Conservation (phyloP, 129 eudicot genomes). For the Escallonia rubra region DNA sequence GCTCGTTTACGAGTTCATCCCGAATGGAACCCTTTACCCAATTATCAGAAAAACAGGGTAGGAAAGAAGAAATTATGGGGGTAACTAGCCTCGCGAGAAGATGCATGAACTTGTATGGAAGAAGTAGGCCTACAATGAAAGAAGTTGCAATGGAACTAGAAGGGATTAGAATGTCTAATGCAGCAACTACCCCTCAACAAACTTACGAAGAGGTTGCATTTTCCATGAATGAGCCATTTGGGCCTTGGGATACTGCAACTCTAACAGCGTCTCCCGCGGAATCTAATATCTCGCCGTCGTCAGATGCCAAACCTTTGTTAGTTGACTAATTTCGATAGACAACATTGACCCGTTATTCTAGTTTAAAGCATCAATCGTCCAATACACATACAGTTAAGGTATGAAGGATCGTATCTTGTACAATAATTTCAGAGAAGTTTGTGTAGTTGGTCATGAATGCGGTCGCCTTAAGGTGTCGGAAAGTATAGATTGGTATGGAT, state of each 20-base stretch:
- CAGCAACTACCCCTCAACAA: neutral
- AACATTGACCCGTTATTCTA: too few species aligned
- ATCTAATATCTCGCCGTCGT: neutral
- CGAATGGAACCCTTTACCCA: constrained; percentile 33
- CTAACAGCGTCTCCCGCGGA: neutral
- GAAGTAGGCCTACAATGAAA: constrained; percentile 47
- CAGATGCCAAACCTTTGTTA: neutral
- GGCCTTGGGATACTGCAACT: constrained; percentile 3
- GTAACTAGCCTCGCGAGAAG: constrained; percentile 26
- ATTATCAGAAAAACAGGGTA: constrained; percentile 11
- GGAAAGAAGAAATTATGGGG: neutral
- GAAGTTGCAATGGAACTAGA: constrained; percentile 45
- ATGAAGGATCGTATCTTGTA: too few species aligned
- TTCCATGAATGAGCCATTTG: neutral
- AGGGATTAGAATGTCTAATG: constrained; percentile 12
- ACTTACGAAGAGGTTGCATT: neutral
- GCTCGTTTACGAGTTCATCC: constrained; percentile 30
- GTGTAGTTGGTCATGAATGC: too few species aligned
- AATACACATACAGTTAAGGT: too few species aligned
- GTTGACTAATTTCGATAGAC: too few species aligned
- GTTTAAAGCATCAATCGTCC: too few species aligned
- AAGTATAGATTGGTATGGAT: too few species aligned
- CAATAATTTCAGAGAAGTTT: too few species aligned
- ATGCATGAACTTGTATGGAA: constrained; percentile 28
- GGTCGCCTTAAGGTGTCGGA: too few species aligned